These are phyloP conservation scores for Pythium scleroteichum DNA, from an alignment of 352 stramenopile species.

Conservation along the genomic window DNA sequence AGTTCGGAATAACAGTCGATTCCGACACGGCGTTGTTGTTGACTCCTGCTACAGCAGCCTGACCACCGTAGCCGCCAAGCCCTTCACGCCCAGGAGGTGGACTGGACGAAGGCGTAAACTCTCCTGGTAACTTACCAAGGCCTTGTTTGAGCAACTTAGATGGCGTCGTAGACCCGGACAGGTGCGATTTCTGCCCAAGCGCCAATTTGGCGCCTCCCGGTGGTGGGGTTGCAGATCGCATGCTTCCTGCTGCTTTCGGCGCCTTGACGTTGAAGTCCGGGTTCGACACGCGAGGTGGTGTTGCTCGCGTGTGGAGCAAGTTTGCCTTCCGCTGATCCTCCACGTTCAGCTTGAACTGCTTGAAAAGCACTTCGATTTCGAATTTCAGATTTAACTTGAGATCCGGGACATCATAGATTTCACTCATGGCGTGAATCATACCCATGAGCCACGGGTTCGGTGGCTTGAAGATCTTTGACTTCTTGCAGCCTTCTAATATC, in stretches of 20 bases:
- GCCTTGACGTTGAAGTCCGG: constrained; percentile 99
- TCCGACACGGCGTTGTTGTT: constrained; percentile 55
- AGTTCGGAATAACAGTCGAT: constrained; percentile 98
- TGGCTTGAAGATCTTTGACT: constrained; percentile 97
- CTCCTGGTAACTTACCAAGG: constrained; percentile 34
- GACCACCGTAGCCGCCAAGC: constrained; percentile 22
- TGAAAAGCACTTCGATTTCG: constrained; percentile 99
- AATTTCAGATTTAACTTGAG: constrained; percentile 99
- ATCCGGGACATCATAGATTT: constrained; percentile 98
- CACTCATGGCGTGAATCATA: constrained; percentile 96
- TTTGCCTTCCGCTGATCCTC: constrained; percentile 95
- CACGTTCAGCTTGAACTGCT: constrained; percentile 98
- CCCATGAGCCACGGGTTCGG: constrained; percentile 99
- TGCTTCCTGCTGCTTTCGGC: constrained; percentile 32
- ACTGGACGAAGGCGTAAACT: constrained; percentile 56
- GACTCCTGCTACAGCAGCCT: constrained; percentile 1
- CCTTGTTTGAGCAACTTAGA: constrained; percentile 51
- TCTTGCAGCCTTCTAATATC: constrained; percentile 98
- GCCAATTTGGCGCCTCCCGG: constrained; percentile 47
- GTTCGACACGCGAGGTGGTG: constrained; percentile 94
- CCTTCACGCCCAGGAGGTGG: constrained; percentile 44
- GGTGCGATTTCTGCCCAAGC: constrained; percentile 30
- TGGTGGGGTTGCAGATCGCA: constrained; percentile 60
- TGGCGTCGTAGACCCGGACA: constrained; percentile 39
- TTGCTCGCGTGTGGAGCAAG: constrained; percentile 88